Conservation (phyloP, 2,329 filamentous ascomycete genomes). For the Aspergillus quadrilineatus region DNA sequence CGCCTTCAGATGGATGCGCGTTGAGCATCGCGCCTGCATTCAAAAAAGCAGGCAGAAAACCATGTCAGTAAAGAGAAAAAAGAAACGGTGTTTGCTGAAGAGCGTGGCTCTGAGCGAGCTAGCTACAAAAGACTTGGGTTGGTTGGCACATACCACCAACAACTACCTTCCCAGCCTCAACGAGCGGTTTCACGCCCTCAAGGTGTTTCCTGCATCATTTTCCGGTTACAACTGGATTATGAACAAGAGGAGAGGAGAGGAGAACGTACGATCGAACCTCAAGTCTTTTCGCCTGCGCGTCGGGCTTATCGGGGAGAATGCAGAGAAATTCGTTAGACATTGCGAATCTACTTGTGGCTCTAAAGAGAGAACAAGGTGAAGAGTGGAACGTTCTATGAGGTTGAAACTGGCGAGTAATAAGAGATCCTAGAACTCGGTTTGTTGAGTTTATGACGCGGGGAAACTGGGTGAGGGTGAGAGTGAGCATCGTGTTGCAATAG, state of each 20-base stretch:
- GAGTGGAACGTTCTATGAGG: slow-evolving; percentile 1
- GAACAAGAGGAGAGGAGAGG: not conserved
- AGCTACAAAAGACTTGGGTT: not conserved
- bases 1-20: slow-evolving; percentile 62
- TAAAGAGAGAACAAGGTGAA: slow-evolving; percentile 26
- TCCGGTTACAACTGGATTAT: not conserved
- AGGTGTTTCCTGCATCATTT: slow-evolving; percentile 52
- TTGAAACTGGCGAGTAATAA: not conserved
- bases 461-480: not conserved
- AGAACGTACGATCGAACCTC: slow-evolving; percentile 40
- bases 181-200: slow-evolving; percentile 51
- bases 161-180: slow-evolving; percentile 59
- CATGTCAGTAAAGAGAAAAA: not conserved
- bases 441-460: slow-evolving; percentile 6
- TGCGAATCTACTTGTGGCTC: not conserved
- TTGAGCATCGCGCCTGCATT: slow-evolving; percentile 64
- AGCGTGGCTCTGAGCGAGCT: not conserved
- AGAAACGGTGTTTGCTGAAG: not conserved
- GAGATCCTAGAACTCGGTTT: not conserved
- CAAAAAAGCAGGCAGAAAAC: not conserved
- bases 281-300: slow-evolving; percentile 59
- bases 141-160: slow-evolving; percentile 58
- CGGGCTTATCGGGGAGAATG: slow-evolving; percentile 66
- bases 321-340: slow-evolving; percentile 63
- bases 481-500: not conserved